Evolutionary conservation across 208 protist genomes (phyloP), one percentile per base, ranked within the genome.

Genomic region (Histomonas meleagridis): DNA sequence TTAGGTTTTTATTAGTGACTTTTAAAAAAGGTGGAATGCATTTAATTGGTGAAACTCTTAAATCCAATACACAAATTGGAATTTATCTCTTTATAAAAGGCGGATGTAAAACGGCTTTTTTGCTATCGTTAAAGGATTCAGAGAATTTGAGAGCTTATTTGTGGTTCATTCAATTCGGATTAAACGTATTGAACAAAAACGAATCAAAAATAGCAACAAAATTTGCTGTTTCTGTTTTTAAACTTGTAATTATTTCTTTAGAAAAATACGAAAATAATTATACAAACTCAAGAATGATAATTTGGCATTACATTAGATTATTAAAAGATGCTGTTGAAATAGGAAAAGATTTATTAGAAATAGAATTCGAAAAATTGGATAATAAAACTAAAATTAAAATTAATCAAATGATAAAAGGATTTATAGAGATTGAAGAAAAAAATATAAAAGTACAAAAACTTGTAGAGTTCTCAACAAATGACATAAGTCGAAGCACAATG

Each of bases 1-100:
- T 46, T 38, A 12, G 76, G 12, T 86, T 86, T 16, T 86, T 40
- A 38, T n/a, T 86, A 18, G 14, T 7, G 38, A 86, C 23, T 5
- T 86, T 86, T 21, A 86, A 48, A 28, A 51, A 48, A 38, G 76
- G 76, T 32, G 76, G n/a, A 12, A 86, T 86, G 76, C 76, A 51
- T 51, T 26, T 86, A 5, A 86, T 86, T 55, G 76, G 40, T 38
- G 14, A 18, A 86, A n/a, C 55, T 0, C 9, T 86, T 5, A 2
- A 57, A 18, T 26, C n/a, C 3, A 12, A 46, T 0, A 16, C 23
- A 57, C 26, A 86, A 38, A 28, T 49, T 38, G 76, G 76, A 21
- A 26, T 86, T 14, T 40, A 26, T 55, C 26, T 86, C 5, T 38
- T 86, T 10, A 5, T 23, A 3, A 43, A 49, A n/a, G 46, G 76